A percentile compares a stretch with the other conserved stretches of the same genome.
Evolutionary conservation across 164 flowering plant species (phyloP).

Genomic region (Kingdonia uniflora): DNA sequence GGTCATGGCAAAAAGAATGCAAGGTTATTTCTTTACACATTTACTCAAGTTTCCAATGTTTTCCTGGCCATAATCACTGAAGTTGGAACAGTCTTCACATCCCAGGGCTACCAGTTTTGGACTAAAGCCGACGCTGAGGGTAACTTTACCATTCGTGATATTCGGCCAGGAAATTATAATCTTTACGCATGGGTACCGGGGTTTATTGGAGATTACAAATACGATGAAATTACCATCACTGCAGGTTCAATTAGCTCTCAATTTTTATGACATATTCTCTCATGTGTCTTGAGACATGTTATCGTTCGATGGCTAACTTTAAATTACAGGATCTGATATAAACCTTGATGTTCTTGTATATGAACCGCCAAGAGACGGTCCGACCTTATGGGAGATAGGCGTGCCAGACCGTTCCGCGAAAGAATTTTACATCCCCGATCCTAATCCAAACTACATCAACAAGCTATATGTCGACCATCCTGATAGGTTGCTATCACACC

Average conservation of each 20-base stretch:
- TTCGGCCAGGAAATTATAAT: slow-evolving; percentile 55
- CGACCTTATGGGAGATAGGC: slow-evolving; percentile 91
- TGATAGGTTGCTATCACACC: slow-evolving; percentile 19
- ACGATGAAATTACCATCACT: slow-evolving; percentile 34
- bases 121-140: slow-evolving; percentile 46
- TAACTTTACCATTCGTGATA: slow-evolving; percentile 35
- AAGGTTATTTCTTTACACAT: slow-evolving; percentile 31
- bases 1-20: slow-evolving; percentile 88
- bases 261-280: no score
- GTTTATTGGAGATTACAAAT: slow-evolving; percentile 62
- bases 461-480: slow-evolving; percentile 55
- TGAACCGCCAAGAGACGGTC: slow-evolving; percentile 79
- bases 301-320: no score
- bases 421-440: slow-evolving; percentile 76
- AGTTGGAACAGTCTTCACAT: neutral
- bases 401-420: slow-evolving; percentile 78
- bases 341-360: slow-evolving; percentile 47
- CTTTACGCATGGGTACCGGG: slow-evolving; percentile 77
- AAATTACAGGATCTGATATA: slow-evolving; percentile 38
- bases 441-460: slow-evolving; percentile 54
- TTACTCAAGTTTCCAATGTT: no score
- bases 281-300: no score
- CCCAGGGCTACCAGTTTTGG: slow-evolving; percentile 89
- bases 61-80: no score
- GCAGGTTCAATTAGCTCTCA: slow-evolving; percentile 29